Base-by-base conservation (phyloP, 2,329 filamentous ascomycete genomes). In the Fusarium multiceps region DNA sequence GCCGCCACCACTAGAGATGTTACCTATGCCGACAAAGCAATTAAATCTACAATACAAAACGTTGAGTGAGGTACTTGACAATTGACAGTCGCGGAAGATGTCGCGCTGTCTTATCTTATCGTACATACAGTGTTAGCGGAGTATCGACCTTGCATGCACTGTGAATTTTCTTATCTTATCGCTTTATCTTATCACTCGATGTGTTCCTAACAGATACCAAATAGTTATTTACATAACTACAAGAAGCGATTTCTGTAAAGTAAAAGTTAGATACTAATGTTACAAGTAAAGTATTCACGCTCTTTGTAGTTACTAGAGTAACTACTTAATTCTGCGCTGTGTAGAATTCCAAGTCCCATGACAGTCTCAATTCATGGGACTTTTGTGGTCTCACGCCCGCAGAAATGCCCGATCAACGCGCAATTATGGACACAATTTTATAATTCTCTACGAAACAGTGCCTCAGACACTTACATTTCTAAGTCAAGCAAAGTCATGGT, bases 321-420 rank as follows among this genome's bases (percentile, higher is more conserved):
- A 18, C 32, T 5, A 11, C 16, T 9, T 34, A 11, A 3, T 34
- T 34, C 16, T 6, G 32, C 9, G 9, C 11, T 34, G 7, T 34
- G 5, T 18, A 2, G 8, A 18, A 6, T 34, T 10, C 2, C 3
- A 6, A 34, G 16, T 18, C 32, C 16, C 9, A 30, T 30, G 6
- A 30, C 12, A 5, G 6, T 30, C 27, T 28, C 27, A 28, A 28
- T 12, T 13, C 28, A 28, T 10, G 5, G 30, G 16, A 9, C 7
- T 32, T 8, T 9, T 14, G 4, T 32, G 1, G 7, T 4, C 3
- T 8, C 2, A 32, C 16, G 7, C 0, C 14, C 7, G 4, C 7
- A 32, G 7, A 8, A 16, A 16, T 4, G 30, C 30, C 3, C 14
- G 7, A 9, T 32, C 30, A 7, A 32, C 13, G 14, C 3, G 7